Evolutionary conservation across 176 grass and related monocot genomes (phyloP).

Genomic region (Cenchrus purpureus): DNA sequence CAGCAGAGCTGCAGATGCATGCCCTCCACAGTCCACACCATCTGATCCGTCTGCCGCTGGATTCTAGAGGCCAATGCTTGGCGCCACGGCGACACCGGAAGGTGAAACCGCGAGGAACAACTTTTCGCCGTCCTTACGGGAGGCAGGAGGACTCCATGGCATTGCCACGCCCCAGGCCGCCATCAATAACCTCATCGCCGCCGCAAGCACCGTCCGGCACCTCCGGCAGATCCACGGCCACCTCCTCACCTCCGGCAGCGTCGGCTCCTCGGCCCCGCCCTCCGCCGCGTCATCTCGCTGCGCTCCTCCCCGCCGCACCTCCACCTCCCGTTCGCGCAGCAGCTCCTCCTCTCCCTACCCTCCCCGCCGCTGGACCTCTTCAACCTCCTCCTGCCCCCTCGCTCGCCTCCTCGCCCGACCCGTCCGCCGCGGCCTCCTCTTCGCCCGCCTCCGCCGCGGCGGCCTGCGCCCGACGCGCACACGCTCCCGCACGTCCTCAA

Average conservation of each 20-base stretch:
- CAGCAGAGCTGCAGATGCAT: neutral
- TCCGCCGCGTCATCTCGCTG: constrained; percentile 44
- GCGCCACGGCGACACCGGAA: neutral
- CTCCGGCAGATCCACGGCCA: constrained; percentile 46
- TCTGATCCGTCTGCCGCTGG: neutral
- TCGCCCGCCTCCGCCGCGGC: constrained; percentile 39
- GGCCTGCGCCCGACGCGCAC: constrained; percentile 50
- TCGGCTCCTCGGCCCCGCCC: constrained; percentile 16
- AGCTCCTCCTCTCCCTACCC: constrained; percentile 50
- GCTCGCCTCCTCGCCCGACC: constrained; percentile 31
- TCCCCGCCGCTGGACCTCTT: constrained; percentile 36
- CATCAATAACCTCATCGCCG: constrained; percentile 35
- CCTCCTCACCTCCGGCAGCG: constrained; percentile 42
- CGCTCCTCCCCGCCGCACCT: constrained; percentile 11
- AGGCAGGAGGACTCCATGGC: constrained; percentile 24
- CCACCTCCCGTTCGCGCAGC: constrained; percentile 37
- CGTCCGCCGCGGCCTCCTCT: neutral
- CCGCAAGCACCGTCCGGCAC: neutral
- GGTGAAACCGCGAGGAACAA: neutral
- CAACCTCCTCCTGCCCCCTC: constrained; percentile 47
- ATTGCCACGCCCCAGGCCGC: constrained; percentile 29
- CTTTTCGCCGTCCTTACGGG: neutral
- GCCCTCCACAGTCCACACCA: too few species aligned
- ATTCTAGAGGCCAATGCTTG: neutral
- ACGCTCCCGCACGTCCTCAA: constrained; percentile 67